Percentiles rank a stretch among this genome's conserved stretches.
Conservation (phyloP, 495 filamentous ascomycete genomes). For the Cryomyces antarcticus region DNA sequence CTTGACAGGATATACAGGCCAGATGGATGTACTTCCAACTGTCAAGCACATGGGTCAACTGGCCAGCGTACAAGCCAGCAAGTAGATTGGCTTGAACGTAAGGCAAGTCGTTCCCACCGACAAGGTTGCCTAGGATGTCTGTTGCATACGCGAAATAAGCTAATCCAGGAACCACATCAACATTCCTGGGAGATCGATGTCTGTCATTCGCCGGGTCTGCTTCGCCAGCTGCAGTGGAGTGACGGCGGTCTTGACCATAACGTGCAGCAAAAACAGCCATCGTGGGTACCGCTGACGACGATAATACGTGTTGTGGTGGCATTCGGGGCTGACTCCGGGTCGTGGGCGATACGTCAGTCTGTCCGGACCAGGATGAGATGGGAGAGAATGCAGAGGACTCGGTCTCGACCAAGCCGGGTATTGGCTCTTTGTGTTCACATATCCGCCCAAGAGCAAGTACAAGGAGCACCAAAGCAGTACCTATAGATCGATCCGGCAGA, state of each 20-base stretch:
- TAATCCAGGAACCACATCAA: constrained; percentile 76
- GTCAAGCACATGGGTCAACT: constrained; percentile 69
- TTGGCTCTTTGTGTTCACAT: constrained; percentile 37
- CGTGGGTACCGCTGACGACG: background rate
- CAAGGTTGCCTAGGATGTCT: constrained; percentile 65
- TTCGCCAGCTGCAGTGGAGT: background rate
- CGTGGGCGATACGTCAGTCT: background rate
- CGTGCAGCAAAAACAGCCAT: background rate
- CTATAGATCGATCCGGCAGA: constrained; percentile 32
- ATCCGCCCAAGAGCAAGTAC: constrained; percentile 77
- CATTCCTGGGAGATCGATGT: constrained; percentile 26
- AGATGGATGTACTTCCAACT: constrained; percentile 74
- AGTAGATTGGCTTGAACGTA: constrained; percentile 75
- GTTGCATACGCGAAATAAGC: constrained; percentile 79
- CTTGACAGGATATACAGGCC: constrained; percentile 55
- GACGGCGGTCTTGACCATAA: too few species aligned
- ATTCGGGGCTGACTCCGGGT: background rate
- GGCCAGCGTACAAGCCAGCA: constrained; percentile 69
- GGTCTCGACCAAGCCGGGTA: constrained; percentile 33
- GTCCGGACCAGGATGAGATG: too few species aligned
- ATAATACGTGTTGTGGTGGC: background rate
- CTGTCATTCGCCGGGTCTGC: background rate
- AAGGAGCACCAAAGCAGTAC: constrained; percentile 60
- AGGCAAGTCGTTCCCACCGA: constrained; percentile 54
- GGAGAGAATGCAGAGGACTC: background rate